Evolutionary conservation across 1,284 basidiomycete species (phyloP), one percentile per base, ranked within the genome.

Genomic region (Stereum hirsutum): DNA sequence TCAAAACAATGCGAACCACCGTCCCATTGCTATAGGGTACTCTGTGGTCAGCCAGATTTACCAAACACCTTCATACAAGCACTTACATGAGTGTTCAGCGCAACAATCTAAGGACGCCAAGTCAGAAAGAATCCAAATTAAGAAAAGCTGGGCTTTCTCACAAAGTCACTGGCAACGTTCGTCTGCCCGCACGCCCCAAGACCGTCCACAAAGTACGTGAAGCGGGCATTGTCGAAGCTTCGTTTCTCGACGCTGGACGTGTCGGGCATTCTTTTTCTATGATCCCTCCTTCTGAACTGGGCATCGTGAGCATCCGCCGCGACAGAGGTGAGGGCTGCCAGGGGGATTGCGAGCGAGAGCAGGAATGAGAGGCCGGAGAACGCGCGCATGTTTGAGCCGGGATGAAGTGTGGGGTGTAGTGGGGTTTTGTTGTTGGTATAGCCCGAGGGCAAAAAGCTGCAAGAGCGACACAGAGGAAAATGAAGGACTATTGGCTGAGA

Each of bases 1-100:
- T 76, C 63, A 56, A 74, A 77, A 60, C 89, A 89, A 36, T 72
- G 39, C 12, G 72, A 84, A 10, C 72, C 70, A 19, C 50, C 47
- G 17, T 66, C 77, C 52, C 61, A 83, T 67, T 78, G 69, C 63
- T 72, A 46, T n/a, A n/a, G n/a, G n/a, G n/a, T n/a, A n/a, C n/a
- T n/a, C n/a, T n/a, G n/a, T n/a, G n/a, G n/a, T 14, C 31, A n/a
- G 14, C 10, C 20, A 7, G 35, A 21, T 19, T 21, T 23, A 14
- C 38, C 12, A 32, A 20, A 28, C 28, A n/a, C n/a, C n/a, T n/a
- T n/a, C 6, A 28, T 5, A 6, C n/a, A n/a, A n/a, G n/a, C n/a
- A n/a, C n/a, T n/a, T n/a, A n/a, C n/a, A n/a, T n/a, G n/a, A n/a
- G n/a, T n/a, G n/a, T n/a, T n/a, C n/a, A n/a, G n/a, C n/a, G n/a